These are phyloP conservation scores for Coprinellus micaceus DNA, from an alignment of 768 basidiomycete species.

Conservation along the genomic window DNA sequence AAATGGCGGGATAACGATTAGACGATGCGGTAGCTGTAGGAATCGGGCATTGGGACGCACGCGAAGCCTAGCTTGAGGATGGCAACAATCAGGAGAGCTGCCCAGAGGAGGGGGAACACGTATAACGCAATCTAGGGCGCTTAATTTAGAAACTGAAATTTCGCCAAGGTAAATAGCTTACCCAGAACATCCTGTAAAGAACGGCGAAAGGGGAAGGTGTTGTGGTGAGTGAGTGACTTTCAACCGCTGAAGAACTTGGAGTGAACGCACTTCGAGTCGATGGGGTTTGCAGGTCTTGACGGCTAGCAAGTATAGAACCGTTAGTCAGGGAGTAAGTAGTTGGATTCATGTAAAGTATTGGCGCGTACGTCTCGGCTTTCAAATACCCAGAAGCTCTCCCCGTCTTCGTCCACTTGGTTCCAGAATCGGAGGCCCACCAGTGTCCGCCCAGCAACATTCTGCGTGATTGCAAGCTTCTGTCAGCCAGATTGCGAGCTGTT, in stretches of 20 bases:
- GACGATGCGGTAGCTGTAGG: too few relatives aligned
- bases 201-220: too few relatives aligned
- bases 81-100: conserved; percentile 82
- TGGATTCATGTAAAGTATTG: background rate
- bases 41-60: conserved; percentile 43
- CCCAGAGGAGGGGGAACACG: conserved; percentile 85
- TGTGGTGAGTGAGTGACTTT: background rate
- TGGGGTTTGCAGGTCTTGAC: conserved; percentile 80
- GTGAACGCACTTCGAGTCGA: conserved; percentile 74
- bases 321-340: conserved; percentile 3
- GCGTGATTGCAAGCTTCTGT: background rate
- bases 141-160: background rate
- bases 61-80: conserved; percentile 83
- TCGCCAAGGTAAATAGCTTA: conserved; percentile 28
- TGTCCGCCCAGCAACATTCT: conserved; percentile 93
- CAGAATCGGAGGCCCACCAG: conserved; percentile 95
- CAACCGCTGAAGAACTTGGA: background rate
- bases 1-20: background rate
- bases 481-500: background rate
- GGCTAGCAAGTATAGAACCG: conserved; percentile 46
- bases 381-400: conserved; percentile 96
- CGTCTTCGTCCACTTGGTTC: conserved; percentile 98
- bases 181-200: conserved; percentile 86
- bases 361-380: conserved; percentile 87
- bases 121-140: conserved; percentile 75